These are phyloP conservation scores for Carallia pectinifolia DNA, from an alignment of 345 rosid species.

Conservation along the genomic window DNA sequence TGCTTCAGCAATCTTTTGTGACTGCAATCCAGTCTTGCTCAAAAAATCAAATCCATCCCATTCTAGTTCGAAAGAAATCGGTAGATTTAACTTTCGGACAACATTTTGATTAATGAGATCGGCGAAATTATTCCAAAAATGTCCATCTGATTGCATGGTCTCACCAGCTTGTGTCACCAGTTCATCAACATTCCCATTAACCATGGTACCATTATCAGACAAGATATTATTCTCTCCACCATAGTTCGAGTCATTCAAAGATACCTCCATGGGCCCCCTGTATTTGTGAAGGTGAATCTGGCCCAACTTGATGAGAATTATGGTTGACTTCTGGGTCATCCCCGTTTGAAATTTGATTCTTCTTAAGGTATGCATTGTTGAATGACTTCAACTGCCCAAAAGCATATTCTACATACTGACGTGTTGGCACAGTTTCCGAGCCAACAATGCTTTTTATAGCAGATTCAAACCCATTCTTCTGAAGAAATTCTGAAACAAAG, in stretches of 20 bases:
- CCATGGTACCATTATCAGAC: constrained; percentile 22
- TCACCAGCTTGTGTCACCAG: constrained; percentile 31
- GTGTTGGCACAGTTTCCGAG: constrained; percentile 69
- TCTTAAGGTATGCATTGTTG: constrained; percentile 47
- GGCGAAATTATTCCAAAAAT: constrained; percentile 69
- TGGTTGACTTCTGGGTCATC: constrained; percentile 28
- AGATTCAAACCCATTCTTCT: constrained; percentile 63
- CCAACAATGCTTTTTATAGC: constrained; percentile 51
- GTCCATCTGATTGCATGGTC: constrained; percentile 38
- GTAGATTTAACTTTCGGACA: constrained; percentile 66
- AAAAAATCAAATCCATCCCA: constrained; percentile 76
- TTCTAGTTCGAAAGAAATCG: constrained; percentile 60
- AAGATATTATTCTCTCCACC: constrained; percentile 22
- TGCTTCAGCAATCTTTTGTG: constrained; percentile 70
- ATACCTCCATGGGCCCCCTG: constrained; percentile 25
- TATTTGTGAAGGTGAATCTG: constrained; percentile 35
- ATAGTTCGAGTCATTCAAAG: constrained; percentile 22
- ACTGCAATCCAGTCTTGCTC: constrained; percentile 66
- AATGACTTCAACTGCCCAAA: constrained; percentile 83
- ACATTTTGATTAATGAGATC: constrained; percentile 58
- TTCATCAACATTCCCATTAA: constrained; percentile 25
- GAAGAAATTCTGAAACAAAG: constrained; percentile 64
- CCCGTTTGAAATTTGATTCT: constrained; percentile 31
- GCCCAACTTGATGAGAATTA: constrained; percentile 22
- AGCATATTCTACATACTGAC: constrained; percentile 85